Base-by-base conservation (phyloP, 2,329 filamentous ascomycete species). In the Zarea fungicola region DNA sequence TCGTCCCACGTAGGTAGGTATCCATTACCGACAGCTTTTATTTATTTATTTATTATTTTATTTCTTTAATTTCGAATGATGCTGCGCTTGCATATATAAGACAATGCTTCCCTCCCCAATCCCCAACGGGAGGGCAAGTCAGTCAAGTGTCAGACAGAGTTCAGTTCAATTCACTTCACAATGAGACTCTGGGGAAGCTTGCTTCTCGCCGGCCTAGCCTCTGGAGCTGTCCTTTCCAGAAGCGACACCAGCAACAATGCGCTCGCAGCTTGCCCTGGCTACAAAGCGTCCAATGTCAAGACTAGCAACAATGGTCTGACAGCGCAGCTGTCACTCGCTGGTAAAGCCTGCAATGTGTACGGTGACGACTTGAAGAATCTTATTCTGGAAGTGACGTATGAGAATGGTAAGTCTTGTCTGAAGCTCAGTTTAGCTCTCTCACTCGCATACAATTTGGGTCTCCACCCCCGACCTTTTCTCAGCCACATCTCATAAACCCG, bases 381-480 rank as follows among this genome's bases (percentile, higher is more conserved):
- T 10, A 54, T 74, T 31, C 67, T 92, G 47, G 74, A 77, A 2
- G 80, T 91, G 14, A 79, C 84, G 58, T 85, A 84, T 55, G 81
- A 88, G 60, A 75, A 78, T 3, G 65, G 69, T 36, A 77, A 85
- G 58, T 16, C 23, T 75, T 88, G 2, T 84, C n/a, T n/a, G n/a
- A n/a, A n/a, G n/a, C n/a, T n/a, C n/a, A n/a, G n/a, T n/a, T n/a
- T n/a, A n/a, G n/a, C n/a, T n/a, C n/a, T n/a, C n/a, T n/a, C n/a
- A n/a, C n/a, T n/a, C n/a, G n/a, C n/a, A n/a, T n/a, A n/a, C n/a
- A n/a, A n/a, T n/a, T n/a, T n/a, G n/a, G n/a, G n/a, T n/a, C n/a
- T n/a, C n/a, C n/a, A n/a, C n/a, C n/a, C n/a, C n/a, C n/a, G n/a
- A n/a, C n/a, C n/a, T n/a, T n/a, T n/a, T n/a, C n/a, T n/a, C n/a